A percentile compares a stretch with the other conserved stretches of the same genome.
Conservation (phyloP, 495 filamentous ascomycete species). For the Aspergillus leporis region DNA sequence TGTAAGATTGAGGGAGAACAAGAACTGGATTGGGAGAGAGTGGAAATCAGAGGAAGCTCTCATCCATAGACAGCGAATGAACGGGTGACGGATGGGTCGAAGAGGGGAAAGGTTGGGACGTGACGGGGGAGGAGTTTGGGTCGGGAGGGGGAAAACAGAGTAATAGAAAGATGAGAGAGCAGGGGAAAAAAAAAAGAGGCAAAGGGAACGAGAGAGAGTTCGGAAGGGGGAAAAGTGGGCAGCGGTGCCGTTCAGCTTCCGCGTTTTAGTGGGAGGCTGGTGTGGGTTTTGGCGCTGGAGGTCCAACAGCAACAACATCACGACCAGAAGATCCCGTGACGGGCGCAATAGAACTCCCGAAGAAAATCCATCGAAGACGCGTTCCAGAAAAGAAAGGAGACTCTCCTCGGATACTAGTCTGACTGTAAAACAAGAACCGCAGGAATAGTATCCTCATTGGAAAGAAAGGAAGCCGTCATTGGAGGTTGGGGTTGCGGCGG, state of each 20-base stretch:
- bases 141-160: slow-evolving; percentile 8
- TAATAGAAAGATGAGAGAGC: not conserved
- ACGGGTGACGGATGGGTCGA: slow-evolving; percentile 15
- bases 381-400: slow-evolving; percentile 3
- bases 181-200: not conserved
- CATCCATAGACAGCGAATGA: slow-evolving; percentile 16
- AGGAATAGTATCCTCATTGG: slow-evolving; percentile 11
- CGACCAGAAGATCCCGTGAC: slow-evolving; percentile 6
- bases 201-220: not conserved
- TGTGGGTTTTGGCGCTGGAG: slow-evolving; percentile 12
- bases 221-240: not conserved
- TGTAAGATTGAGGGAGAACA: not conserved
- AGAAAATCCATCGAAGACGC: not conserved
- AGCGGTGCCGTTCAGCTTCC: slow-evolving; percentile 18
- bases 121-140: slow-evolving; percentile 2
- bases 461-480: slow-evolving; percentile 1
- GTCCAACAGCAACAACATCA: slow-evolving; percentile 1
- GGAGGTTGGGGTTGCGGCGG: not conserved
- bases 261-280: slow-evolving; percentile 26
- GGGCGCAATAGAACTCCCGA: slow-evolving; percentile 5
- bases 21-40: slow-evolving; percentile 5
- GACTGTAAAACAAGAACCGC: not conserved
- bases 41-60: slow-evolving; percentile 16
- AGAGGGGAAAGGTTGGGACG: slow-evolving; percentile 16
- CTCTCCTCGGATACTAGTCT: slow-evolving; percentile 3